Percentiles rank a stretch among this genome's conserved stretches.
Evolutionary conservation across 2,329 filamentous ascomycete species (phyloP).

Genomic region (Bipolaris cookei): DNA sequence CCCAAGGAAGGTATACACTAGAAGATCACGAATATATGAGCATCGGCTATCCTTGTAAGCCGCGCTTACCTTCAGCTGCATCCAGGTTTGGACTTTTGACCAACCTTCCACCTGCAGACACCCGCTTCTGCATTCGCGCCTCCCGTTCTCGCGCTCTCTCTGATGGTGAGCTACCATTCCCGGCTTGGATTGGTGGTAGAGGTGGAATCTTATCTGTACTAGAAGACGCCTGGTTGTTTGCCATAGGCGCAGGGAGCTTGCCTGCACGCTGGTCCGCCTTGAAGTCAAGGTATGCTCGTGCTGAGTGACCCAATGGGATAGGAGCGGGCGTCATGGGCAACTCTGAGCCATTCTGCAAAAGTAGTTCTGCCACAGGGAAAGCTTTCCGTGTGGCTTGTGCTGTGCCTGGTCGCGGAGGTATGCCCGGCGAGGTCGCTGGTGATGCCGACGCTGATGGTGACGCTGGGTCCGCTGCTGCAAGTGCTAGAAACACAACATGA

Average conservation of each 20-base stretch:
- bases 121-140: conserved; percentile 48
- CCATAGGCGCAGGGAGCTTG: conserved; percentile 50
- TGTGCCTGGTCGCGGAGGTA: conserved; percentile 51
- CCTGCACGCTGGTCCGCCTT: conserved; percentile 61
- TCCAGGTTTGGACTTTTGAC: conserved; percentile 44
- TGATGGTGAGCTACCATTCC: conserved; percentile 50
- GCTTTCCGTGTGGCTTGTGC: conserved; percentile 56
- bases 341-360: conserved; percentile 92
- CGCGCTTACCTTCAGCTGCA: conserved; percentile 44
- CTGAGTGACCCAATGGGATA: conserved; percentile 81
- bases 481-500: conserved; percentile 86
- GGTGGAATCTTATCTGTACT: conserved; percentile 66
- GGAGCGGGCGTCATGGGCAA: conserved; percentile 77
- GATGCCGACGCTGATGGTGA: conserved; percentile 64
- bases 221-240: conserved; percentile 55
- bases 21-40: conserved; percentile 37
- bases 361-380: conserved; percentile 88
- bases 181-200: conserved; percentile 60
- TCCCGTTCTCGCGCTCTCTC: conserved; percentile 48
- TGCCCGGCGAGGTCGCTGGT: conserved; percentile 53
- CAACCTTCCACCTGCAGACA: conserved; percentile 51
- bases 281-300: conserved; percentile 83
- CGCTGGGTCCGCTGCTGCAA: conserved; percentile 91
- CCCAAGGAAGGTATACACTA: conserved; percentile 47
- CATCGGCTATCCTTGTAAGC: conserved; percentile 35